Evolutionary conservation across 305 asterid genomes (phyloP), one percentile per base, ranked within the genome.

Genomic region (Salvia sclarea): DNA sequence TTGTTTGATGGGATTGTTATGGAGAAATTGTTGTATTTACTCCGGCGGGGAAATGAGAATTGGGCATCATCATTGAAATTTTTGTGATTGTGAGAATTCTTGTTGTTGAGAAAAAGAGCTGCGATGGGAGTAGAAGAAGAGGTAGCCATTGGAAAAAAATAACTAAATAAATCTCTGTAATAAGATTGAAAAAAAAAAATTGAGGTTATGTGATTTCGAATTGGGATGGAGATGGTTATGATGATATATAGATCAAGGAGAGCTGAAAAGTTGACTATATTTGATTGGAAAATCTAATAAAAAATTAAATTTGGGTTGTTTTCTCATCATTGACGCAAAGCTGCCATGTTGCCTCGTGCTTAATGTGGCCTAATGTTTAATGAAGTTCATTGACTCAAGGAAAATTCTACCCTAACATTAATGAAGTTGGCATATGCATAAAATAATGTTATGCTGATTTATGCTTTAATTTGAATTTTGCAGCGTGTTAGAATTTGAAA

Each of bases 111-210:
- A 10, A 62, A 49, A 47, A 56, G 62, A 37, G 57, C 2, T 40
- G 31, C 30, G 64, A 17, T 47, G 20, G 52, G 18, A 31, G 44
- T 9, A 3, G 71, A 20, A 30, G 48, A 68, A 44, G 69, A 40
- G 45, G 72, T 7, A 24, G 79, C 79, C 78, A 73, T 73, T 3
- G 18, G 1, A 16, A 22, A 18, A 3, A 8, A 14, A 18, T n/a
- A n/a, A n/a, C n/a, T n/a, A n/a, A n/a, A n/a, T n/a, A n/a, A n/a
- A n/a, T n/a, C n/a, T n/a, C 8, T 14, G 25, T 22, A 12, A 50
- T 52, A 3, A n/a, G 13, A 50, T 52, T 0, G 2, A 52, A 11
- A 6, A 52, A 11, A 6, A 5, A 12, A 3, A 14, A 0, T 44
- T 63, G 25, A 31, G 6, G 16, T 4, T 52, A 1, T 37, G 22